Percentiles rank a stretch among this genome's conserved stretches.
Evolutionary conservation across 805 yeast species (phyloP).

Genomic region (Spathaspora gorwiae): DNA sequence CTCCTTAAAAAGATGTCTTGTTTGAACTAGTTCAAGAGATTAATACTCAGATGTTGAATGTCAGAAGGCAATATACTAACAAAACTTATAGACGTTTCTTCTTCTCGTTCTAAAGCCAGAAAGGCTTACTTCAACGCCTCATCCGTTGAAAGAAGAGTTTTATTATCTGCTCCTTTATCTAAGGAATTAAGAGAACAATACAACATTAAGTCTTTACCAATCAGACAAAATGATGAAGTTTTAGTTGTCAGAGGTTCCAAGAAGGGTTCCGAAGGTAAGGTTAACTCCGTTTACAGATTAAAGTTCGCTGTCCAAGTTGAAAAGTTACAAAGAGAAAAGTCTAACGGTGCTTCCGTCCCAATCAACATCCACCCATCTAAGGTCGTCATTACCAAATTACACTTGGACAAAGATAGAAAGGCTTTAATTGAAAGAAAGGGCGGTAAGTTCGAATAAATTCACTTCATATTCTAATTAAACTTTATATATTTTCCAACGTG

Average conservation of each 20-base stretch:
- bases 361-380: conserved; percentile 97
- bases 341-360: conserved; percentile 96
- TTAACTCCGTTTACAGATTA: conserved; percentile 97
- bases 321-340: conserved; percentile 96
- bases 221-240: conserved; percentile 97
- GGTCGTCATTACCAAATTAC: conserved; percentile 97
- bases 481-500: conserved; percentile 8
- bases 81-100: conserved; percentile 77
- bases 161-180: conserved; percentile 97
- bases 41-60: background rate
- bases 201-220: conserved; percentile 92
- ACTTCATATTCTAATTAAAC: conserved; percentile 9
- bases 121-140: conserved; percentile 99
- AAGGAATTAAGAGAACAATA: conserved; percentile 98
- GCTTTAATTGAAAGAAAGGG: conserved; percentile 96
- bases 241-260: conserved; percentile 96
- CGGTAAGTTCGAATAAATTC: conserved; percentile 84
- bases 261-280: conserved; percentile 99
- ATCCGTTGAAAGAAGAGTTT: conserved; percentile 88
- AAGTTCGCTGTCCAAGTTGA: conserved; percentile 95
- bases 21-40: too few species aligned
- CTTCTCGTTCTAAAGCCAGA: conserved; percentile 99
- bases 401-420: conserved; percentile 98
- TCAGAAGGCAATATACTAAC: conserved; percentile 25
- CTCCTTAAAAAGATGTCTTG: too few species aligned